Base-by-base conservation (phyloP, 176 grass and related monocot genomes). In the Eleusine indica region DNA sequence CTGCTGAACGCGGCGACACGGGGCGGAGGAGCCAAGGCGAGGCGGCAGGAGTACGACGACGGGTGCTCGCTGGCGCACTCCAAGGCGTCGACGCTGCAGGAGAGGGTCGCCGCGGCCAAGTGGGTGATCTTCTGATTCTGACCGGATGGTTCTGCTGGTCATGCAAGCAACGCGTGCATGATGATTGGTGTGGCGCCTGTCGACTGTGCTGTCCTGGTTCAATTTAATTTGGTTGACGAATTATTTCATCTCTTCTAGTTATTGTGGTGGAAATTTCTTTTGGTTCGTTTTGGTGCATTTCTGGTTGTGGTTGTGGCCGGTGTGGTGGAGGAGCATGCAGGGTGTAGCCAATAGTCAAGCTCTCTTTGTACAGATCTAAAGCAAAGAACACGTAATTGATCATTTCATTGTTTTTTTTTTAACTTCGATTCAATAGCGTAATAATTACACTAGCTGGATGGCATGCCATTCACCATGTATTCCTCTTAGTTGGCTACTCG, bases 91-190 rank as follows among this genome's bases (percentile, higher is more conserved):
- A 22, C 89, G 53, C 66, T 90, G 53, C 75, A 90, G 54, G 95
- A 86, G 47, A 89, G 76, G 78, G 65, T 46, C 58, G 60, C 92
- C 49, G 76, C 73, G 2, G 80, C 82, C n/a, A 94, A 93, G 79
- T 93, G 88, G 92, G 85, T 93, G n/a, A 52, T 78, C 0, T 91
- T 91, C 84, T 60, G 78, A 76, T 91, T 91, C 84, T 60, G 78
- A 35, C 70, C 63, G 49, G 8, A 25, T 25, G 25, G 44, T 56
- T n/a, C 4, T 47, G 70, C 18, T 49, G 70, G 39, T 49, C 72
- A 76, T 71, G 83, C 73, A 81, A 64, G 3, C 21, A 14, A 13
- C 14, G 71, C 81, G 58, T 47, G 49, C 51, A 15, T 46, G 37
- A 13, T 7, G n/a, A 87, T 83, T 54, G 42, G 18, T 67, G 32